Evolutionary conservation across 148 eudicot genomes (phyloP).

Genomic region (Agrostemma githago): DNA sequence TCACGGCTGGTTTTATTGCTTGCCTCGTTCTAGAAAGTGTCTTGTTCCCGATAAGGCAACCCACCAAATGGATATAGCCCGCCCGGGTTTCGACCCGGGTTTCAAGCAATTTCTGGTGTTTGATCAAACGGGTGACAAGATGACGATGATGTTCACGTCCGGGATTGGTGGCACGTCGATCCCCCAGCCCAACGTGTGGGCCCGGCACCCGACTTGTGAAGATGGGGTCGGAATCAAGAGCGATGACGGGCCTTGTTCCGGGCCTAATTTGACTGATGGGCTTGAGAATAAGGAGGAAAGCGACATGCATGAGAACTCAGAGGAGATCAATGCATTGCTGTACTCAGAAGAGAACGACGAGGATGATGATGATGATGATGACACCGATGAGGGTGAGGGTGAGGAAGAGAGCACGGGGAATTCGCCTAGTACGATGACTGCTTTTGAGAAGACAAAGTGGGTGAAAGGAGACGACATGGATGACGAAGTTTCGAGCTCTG

Average conservation of each 20-base stretch:
- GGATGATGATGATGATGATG: constrained; percentile 54
- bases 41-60: constrained; percentile 19
- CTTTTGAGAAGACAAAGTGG: constrained; percentile 34
- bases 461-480: constrained; percentile 41
- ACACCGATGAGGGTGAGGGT: no score
- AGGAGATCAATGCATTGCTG: constrained; percentile 83
- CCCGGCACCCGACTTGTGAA: constrained; percentile 30
- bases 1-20: constrained; percentile 46
- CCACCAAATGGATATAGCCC: constrained; percentile 11
- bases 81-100: constrained; percentile 22
- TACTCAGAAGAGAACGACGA: constrained; percentile 64
- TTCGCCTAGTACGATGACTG: constrained; percentile 72
- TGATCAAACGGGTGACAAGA: constrained; percentile 79
- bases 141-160: constrained; percentile 60
- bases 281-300: constrained; percentile 34
- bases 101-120: constrained; percentile 80
- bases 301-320: constrained; percentile 76
- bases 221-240: constrained; percentile 23
- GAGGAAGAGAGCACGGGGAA: constrained; percentile 86
- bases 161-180: constrained; percentile 40
- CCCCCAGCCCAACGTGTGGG: constrained; percentile 32
- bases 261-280: constrained; percentile 35
- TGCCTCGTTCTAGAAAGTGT: constrained; percentile 47
- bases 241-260: constrained; percentile 20
- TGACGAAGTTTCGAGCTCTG: constrained; percentile 68